Percentiles rank a stretch among this genome's conserved stretches.
These are phyloP conservation scores for Endotrypanum monterogeii DNA, from an alignment of 208 protist genomes.

Conservation along the genomic window DNA sequence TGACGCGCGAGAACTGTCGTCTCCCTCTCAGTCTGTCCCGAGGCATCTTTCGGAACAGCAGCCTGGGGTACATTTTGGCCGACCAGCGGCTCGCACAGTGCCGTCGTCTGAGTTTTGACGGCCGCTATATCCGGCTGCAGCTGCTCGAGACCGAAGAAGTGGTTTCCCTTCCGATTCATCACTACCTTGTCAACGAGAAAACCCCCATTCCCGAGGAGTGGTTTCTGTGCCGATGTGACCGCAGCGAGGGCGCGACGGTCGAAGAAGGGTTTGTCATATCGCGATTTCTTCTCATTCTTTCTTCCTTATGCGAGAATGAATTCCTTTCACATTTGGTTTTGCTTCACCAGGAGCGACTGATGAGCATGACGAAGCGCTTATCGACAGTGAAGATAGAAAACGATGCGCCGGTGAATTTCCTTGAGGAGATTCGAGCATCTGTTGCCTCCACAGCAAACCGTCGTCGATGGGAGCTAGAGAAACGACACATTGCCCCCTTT, in stretches of 20 bases:
- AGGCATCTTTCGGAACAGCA: conserved; percentile 12
- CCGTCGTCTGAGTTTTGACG: conserved; percentile 42
- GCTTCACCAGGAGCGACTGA: conserved; percentile 44
- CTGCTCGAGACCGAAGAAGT: conserved; percentile 40
- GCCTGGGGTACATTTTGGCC: conserved; percentile 70
- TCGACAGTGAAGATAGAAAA: conserved; percentile 75
- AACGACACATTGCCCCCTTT: conserved; percentile 47
- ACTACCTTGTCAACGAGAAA: conserved; percentile 56
- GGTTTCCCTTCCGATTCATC: conserved; percentile 34
- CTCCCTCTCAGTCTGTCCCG: conserved; percentile 58
- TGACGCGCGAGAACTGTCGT: conserved; percentile 77
- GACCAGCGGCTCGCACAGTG: conserved; percentile 70
- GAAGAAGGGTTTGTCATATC: conserved; percentile 87
- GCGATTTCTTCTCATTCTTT: conserved; percentile 80
- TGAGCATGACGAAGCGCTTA: conserved; percentile 66
- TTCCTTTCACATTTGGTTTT: conserved; percentile 65
- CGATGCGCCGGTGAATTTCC: conserved; percentile 70
- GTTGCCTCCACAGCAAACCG: conserved; percentile 59
- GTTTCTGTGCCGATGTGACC: conserved; percentile 40
- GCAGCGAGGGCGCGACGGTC: conserved; percentile 50
- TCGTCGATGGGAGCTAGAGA: conserved; percentile 31
- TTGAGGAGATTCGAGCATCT: conserved; percentile 72
- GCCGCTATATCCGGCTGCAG: conserved; percentile 37
- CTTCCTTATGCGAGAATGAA: conserved; percentile 81
- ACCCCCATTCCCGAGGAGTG: conserved; percentile 62